Evolutionary conservation across 2,329 filamentous ascomycete species (phyloP).

Genomic region (Aspergillus intermedius): DNA sequence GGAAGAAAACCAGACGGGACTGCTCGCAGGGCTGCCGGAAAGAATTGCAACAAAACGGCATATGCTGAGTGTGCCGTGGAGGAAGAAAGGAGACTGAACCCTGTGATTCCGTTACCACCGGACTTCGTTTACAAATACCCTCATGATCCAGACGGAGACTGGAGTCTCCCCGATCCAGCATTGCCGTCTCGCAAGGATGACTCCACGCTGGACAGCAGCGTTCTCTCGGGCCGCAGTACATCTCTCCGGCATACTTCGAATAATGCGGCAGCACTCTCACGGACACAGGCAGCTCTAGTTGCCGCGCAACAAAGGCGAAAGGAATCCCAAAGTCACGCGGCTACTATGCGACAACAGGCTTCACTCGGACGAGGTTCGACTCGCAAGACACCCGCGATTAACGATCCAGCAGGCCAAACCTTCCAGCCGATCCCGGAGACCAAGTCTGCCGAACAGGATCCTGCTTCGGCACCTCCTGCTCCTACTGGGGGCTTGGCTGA

Average conservation of each 20-base stretch:
- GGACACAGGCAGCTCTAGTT: constrained; percentile 35
- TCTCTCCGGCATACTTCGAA: constrained; percentile 22
- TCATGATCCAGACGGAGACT: constrained; percentile 34
- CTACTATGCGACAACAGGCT: constrained; percentile 42
- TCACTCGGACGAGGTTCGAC: constrained; percentile 26
- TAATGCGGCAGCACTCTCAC: constrained; percentile 23
- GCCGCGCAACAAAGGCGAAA: constrained; percentile 36
- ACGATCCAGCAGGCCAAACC: constrained; percentile 14
- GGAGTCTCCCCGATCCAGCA: constrained; percentile 26
- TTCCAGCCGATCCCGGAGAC: constrained; percentile 12
- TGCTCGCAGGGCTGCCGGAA: constrained; percentile 38
- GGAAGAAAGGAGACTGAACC: constrained; percentile 40
- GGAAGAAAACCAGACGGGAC: constrained; percentile 37
- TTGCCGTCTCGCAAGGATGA: constrained; percentile 18
- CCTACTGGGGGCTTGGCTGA: constrained; percentile 32
- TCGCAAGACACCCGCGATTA: constrained; percentile 20
- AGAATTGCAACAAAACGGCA: constrained; percentile 40
- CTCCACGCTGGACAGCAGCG: constrained; percentile 17
- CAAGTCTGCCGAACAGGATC: constrained; percentile 12
- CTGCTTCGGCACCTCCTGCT: constrained; percentile 3
- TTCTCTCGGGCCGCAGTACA: constrained; percentile 20
- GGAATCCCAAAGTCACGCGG: constrained; percentile 41
- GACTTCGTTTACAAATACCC: constrained; percentile 43
- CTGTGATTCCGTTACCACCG: constrained; percentile 39
- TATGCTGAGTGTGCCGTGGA: constrained; percentile 42